These are phyloP conservation scores for Oxyria digyna DNA, from an alignment of 148 eudicot species.

Conservation along the genomic window DNA sequence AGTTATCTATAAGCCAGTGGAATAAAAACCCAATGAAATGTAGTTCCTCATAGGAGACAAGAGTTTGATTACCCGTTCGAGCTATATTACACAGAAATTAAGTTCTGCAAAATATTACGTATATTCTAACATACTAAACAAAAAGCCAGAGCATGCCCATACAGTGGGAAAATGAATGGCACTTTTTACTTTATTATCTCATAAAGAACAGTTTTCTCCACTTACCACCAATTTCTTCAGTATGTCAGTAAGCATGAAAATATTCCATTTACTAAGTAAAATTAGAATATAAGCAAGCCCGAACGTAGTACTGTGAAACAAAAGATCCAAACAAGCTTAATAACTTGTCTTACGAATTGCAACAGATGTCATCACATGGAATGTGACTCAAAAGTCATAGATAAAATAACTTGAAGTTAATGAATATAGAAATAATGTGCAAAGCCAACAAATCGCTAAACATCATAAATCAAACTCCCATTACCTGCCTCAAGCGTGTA, in stretches of 20 bases:
- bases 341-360: background rate
- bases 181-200: background rate
- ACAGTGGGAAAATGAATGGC: background rate
- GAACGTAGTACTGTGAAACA: background rate
- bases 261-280: background rate
- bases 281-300: background rate
- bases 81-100: background rate
- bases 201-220: background rate
- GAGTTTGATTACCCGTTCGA: background rate
- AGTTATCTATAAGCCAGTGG: background rate
- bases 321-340: background rate
- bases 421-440: background rate
- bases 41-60: background rate
- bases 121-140: background rate
- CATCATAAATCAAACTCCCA: background rate
- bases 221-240: background rate
- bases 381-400: background rate
- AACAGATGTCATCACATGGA: background rate
- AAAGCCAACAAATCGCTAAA: background rate
- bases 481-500: constrained; percentile 81
- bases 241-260: background rate
- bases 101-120: background rate
- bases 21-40: background rate
- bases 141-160: background rate
- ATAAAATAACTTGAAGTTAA: background rate